Conservation (phyloP, 148 eudicot genomes). For the Camellia granthamiana region DNA sequence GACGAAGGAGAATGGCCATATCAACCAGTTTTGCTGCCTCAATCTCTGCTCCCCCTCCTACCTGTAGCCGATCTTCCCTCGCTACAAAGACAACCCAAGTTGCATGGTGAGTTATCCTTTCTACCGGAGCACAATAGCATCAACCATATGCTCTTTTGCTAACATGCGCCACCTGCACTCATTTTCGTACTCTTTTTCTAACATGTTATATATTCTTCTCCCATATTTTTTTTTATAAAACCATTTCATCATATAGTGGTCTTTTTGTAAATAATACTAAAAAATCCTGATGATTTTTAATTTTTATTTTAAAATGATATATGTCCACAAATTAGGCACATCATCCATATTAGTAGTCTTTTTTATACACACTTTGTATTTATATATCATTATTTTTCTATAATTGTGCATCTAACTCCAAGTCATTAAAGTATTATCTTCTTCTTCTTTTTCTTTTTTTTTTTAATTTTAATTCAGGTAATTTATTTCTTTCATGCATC, state of each 20-base stretch:
- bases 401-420: too few relatives aligned
- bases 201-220: neutral
- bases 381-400: too few relatives aligned
- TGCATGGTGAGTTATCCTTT: conserved; percentile 32
- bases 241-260: neutral
- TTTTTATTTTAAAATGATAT: too few relatives aligned
- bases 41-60: conserved; percentile 33
- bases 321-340: too few relatives aligned
- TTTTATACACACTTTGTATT: too few relatives aligned
- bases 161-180: neutral
- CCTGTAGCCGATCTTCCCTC: conserved; percentile 24
- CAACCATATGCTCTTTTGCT: neutral
- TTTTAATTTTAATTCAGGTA: too few relatives aligned
- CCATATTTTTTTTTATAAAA: neutral
- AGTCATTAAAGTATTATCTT: too few relatives aligned
- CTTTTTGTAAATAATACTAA: too few relatives aligned
- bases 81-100: conserved; percentile 11
- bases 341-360: too few relatives aligned
- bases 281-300: too few relatives aligned
- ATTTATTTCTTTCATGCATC: too few relatives aligned
- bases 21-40: conserved; percentile 39
- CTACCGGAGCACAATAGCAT: neutral
- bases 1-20: conserved; percentile 26
- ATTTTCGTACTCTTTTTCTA: neutral
- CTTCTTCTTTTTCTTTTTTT: too few relatives aligned